These are phyloP conservation scores for Dendrostoma leiphaemia DNA, from an alignment of 2,329 filamentous ascomycete species.

Conservation along the genomic window DNA sequence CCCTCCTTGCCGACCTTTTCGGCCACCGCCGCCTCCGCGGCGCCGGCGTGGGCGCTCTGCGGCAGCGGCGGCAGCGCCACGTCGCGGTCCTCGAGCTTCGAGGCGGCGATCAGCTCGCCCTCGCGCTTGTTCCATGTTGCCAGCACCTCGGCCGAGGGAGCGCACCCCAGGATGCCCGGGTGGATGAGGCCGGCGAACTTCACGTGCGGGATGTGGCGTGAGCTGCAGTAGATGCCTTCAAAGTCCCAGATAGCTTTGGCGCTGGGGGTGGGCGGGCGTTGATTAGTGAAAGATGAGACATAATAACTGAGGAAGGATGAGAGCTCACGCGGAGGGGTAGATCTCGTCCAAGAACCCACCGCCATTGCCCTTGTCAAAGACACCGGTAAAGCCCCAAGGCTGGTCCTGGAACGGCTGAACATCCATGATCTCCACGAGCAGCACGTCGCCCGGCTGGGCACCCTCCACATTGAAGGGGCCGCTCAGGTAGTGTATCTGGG, in stretches of 20 bases:
- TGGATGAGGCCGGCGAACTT: constrained; percentile 88
- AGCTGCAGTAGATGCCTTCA: constrained; percentile 68
- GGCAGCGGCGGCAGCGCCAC: constrained; percentile 78
- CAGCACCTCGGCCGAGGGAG: constrained; percentile 75
- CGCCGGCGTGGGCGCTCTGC: constrained; percentile 70
- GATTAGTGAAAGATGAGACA: background rate
- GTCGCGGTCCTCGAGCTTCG: constrained; percentile 58
- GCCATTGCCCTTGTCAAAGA: constrained; percentile 78
- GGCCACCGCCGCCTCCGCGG: constrained; percentile 54
- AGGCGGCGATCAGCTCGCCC: constrained; percentile 70
- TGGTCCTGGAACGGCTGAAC: constrained; percentile 83
- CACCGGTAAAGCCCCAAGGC: constrained; percentile 87
- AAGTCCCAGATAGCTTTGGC: constrained; percentile 61
- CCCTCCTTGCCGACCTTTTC: constrained; percentile 73
- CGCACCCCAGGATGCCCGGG: constrained; percentile 87
- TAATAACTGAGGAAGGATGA: constrained; percentile 1
- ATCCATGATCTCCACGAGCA: constrained; percentile 88
- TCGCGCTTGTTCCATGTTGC: constrained; percentile 83
- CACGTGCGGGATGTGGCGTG: constrained; percentile 82
- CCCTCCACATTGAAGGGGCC: constrained; percentile 86
- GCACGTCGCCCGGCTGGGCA: constrained; percentile 79
- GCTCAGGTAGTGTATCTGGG: constrained; percentile 80
- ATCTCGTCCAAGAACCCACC: constrained; percentile 87
- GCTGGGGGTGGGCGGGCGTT: constrained; percentile 19
- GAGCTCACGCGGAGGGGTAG: constrained; percentile 74